Percentiles rank a stretch among this genome's conserved stretches.
These are phyloP conservation scores for Marasmius oreades DNA, from an alignment of 1,284 basidiomycete species.

Conservation along the genomic window DNA sequence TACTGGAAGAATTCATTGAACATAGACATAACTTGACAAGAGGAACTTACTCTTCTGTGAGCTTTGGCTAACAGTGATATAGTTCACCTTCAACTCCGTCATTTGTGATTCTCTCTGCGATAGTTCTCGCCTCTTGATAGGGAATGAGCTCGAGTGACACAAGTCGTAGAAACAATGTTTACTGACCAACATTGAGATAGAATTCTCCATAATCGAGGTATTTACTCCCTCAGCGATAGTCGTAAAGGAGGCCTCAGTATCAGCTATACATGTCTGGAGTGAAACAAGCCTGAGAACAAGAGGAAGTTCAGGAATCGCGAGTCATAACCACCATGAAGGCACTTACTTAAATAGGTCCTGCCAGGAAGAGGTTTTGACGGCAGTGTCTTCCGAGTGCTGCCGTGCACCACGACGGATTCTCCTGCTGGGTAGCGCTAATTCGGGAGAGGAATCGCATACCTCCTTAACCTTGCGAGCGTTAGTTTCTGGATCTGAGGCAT, in stretches of 20 bases:
- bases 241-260: conserved; percentile 59
- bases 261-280: conserved; percentile 64
- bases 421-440: conserved; percentile 21
- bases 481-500: conserved; percentile 68
- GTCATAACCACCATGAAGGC: conserved; percentile 4
- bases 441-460: conserved; percentile 9
- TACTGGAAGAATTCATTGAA: conserved; percentile 28
- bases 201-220: conserved; percentile 42
- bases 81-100: conserved; percentile 40
- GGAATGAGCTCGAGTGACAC: conserved; percentile 7
- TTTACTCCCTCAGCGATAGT: conserved; percentile 57
- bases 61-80: conserved; percentile 35
- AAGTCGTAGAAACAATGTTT: conserved; percentile 12
- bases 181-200: conserved; percentile 43
- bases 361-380: conserved; percentile 49
- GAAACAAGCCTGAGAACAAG: conserved; percentile 54
- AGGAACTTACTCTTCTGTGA: conserved; percentile 44
- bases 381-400: conserved; percentile 16
- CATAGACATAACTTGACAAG: conserved; percentile 12
- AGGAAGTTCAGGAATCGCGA: neutral
- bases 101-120: conserved; percentile 57
- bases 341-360: conserved; percentile 70
- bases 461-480: conserved; percentile 36
- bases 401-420: conserved; percentile 26
- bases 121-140: conserved; percentile 55